Evolutionary conservation across 2,329 filamentous ascomycete species (phyloP).

Genomic region (Trichophyton benhamiae): DNA sequence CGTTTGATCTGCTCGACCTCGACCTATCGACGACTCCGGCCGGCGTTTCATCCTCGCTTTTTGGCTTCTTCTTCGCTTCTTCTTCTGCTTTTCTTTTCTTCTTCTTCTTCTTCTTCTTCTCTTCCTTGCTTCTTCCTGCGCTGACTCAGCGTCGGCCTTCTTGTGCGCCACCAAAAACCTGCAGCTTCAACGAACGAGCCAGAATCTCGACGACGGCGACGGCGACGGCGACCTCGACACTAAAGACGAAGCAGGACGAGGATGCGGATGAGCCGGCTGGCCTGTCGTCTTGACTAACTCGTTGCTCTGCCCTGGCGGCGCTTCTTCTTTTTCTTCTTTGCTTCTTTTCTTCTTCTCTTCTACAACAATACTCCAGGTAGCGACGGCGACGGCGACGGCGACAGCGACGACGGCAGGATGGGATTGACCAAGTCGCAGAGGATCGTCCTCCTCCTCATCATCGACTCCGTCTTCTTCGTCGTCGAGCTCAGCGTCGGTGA

Average conservation of each 20-base stretch:
- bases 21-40: too few species aligned
- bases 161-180: not conserved
- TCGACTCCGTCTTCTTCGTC: slow-evolving; percentile 82
- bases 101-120: not conserved
- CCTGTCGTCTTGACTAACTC: not conserved
- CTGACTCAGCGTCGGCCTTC: not conserved
- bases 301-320: not conserved
- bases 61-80: not conserved
- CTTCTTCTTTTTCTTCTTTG: not conserved
- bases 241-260: not conserved
- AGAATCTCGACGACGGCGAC: not conserved
- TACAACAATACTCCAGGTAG: not conserved
- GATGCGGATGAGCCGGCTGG: not conserved
- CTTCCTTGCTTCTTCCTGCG: not conserved
- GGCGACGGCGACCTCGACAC: too few species aligned
- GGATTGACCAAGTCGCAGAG: slow-evolving; percentile 83
- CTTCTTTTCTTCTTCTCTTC: not conserved
- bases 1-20: too few species aligned
- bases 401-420: slow-evolving; percentile 39
- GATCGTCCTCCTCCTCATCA: slow-evolving; percentile 83
- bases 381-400: not conserved
- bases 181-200: not conserved
- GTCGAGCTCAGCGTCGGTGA: slow-evolving; percentile 67
- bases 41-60: too few species aligned
- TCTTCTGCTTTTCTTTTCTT: too few species aligned